These are phyloP conservation scores for Apiotrichum mycotoxinovorans DNA, from an alignment of 1,284 basidiomycete species.

Conservation along the genomic window DNA sequence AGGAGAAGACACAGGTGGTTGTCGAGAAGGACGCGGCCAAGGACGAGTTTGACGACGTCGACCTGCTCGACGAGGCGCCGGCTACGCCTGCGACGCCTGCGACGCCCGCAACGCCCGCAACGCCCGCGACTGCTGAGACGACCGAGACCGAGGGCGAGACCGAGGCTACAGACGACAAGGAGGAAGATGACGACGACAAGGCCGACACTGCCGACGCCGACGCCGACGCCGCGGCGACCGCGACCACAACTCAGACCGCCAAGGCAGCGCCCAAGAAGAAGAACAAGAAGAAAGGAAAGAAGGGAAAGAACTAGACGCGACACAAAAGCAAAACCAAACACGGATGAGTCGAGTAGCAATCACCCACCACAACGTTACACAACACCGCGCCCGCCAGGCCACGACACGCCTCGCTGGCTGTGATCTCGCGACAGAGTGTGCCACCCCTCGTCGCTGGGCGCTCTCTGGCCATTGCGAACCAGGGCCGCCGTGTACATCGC, in stretches of 20 bases:
- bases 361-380: too few species aligned
- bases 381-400: too few species aligned
- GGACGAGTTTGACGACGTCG: neutral
- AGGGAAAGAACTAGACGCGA: constrained; percentile 2
- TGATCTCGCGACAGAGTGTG: too few species aligned
- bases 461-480: too few species aligned
- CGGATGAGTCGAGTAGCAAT: too few species aligned
- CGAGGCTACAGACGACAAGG: too few species aligned
- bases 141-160: neutral
- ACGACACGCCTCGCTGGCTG: too few species aligned
- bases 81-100: neutral
- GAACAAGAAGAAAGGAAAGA: constrained; percentile 6
- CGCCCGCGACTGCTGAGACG: neutral
- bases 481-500: too few species aligned
- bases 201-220: too few species aligned
- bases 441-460: too few species aligned
- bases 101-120: neutral
- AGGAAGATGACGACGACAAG: neutral
- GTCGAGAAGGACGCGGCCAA: neutral
- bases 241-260: neutral
- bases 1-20: neutral
- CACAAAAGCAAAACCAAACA: neutral
- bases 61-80: neutral
- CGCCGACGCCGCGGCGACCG: neutral
- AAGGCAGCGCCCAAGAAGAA: neutral